Evolutionary conservation across 305 asterid species (phyloP), one percentile per base, ranked within the genome.

Genomic region (Fraxinus albicans): DNA sequence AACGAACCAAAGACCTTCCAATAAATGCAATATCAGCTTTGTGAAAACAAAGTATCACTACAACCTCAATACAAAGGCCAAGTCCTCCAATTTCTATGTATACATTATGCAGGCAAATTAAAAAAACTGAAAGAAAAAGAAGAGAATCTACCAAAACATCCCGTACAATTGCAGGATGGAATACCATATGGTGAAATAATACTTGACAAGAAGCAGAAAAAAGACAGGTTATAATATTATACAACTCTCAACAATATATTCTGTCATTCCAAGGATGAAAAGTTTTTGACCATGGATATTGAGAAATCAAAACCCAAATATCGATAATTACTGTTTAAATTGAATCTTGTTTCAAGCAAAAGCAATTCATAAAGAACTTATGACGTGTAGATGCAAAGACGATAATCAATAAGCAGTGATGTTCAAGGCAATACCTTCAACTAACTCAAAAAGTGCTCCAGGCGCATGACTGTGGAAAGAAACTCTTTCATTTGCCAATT

Each of bases 401-500:
- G 8, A 65, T 25, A 65, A 27, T 65, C 80, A 33, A 31, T 69
- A 27, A 29, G 40, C 40, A 40, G 42, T 47, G 29, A 27, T 35
- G 12, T 80, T 67, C 53, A 83, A 80, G 80, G 77, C 69, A 77
- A 70, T 91, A 94, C 97, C 98, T 88, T 90, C 91, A 83, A 81
- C 83, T 77, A 87, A 80, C 84, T 89, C 91, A 84, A 95, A 69
- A 82, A 87, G 85, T 73, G 83, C 86, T 85, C 82, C 87, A 65
- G 92, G 83, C 29, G 86, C 86, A 76, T 89, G 94, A 77, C 79
- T 83, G 73, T 90, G 94, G 87, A 90, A 91, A 83, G 94, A 86
- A 81, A 80, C 82, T 84, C 87, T 86, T 72, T 77, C 91, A 33
- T 78, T 78, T 36, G 84, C 91, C 85, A 82, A 82, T 76, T 86